Evolutionary conservation across 75 land plant species (phyloP).

Genomic region (Selaginella tamariscina): DNA sequence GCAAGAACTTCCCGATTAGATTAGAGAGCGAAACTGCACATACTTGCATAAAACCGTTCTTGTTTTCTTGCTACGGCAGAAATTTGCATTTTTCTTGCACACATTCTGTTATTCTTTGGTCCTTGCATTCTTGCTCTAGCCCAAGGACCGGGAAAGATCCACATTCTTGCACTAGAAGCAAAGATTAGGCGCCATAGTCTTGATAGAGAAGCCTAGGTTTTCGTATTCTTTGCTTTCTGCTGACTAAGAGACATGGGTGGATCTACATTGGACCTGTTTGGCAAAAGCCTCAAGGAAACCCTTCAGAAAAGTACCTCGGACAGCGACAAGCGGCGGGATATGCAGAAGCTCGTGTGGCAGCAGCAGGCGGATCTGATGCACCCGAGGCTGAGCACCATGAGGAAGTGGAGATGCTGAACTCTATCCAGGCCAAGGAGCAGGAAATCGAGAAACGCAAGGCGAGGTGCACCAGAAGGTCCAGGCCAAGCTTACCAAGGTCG

Average conservation of each 20-base stretch:
- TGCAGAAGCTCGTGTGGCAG: constrained; percentile 33
- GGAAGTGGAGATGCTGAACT: constrained; percentile 14
- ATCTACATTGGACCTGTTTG: background rate
- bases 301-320: background rate
- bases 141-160: too few relatives aligned
- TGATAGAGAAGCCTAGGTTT: too few relatives aligned
- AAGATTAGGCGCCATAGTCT: too few relatives aligned
- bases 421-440: constrained; percentile 46
- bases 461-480: constrained; percentile 49
- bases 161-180: too few relatives aligned
- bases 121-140: too few relatives aligned
- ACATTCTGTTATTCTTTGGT: too few relatives aligned
- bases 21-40: too few relatives aligned
- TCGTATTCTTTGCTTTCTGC: too few relatives aligned
- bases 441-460: constrained; percentile 60
- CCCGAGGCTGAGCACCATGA: constrained; percentile 20
- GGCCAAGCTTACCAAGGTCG: constrained; percentile 42
- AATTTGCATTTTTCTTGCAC: too few relatives aligned
- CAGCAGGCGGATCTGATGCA: constrained; percentile 23
- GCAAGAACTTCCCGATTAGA: too few relatives aligned
- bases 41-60: too few relatives aligned
- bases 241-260: background rate
- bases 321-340: constrained; percentile 18
- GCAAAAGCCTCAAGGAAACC: background rate
- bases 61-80: too few relatives aligned